These are phyloP conservation scores for Populus pruinosa DNA, from an alignment of 345 rosid genomes.

Conservation along the genomic window DNA sequence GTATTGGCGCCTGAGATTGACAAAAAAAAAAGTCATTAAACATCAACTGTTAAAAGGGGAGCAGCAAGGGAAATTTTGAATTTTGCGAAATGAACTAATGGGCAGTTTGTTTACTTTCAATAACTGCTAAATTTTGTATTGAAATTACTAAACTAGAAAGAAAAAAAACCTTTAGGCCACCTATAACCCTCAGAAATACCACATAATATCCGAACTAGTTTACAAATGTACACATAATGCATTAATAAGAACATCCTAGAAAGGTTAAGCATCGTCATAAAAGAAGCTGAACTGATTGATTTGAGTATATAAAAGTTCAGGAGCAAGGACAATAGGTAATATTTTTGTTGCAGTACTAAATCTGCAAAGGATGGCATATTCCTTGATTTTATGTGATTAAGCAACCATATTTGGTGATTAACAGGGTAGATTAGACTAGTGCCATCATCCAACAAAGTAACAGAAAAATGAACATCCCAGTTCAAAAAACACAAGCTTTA, in stretches of 20 bases:
- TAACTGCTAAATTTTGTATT: neutral
- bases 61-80: neutral
- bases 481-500: neutral
- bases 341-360: neutral
- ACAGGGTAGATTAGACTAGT: neutral
- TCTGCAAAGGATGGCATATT: neutral
- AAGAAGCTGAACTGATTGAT: neutral
- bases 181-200: neutral
- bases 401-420: neutral
- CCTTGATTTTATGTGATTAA: neutral
- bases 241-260: neutral
- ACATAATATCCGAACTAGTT: neutral
- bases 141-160: neutral
- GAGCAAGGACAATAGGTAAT: neutral
- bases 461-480: neutral
- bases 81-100: neutral
- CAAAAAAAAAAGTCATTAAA: conserved; percentile 26
- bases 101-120: neutral
- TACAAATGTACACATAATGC: neutral
- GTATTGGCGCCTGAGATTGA: conserved; percentile 65
- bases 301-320: neutral
- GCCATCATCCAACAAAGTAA: neutral
- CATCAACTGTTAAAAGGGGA: neutral
- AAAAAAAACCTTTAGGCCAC: neutral
- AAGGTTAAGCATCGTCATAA: neutral